Conservation (phyloP, 345 rosid genomes). For the Gossypium mustelinum region DNA sequence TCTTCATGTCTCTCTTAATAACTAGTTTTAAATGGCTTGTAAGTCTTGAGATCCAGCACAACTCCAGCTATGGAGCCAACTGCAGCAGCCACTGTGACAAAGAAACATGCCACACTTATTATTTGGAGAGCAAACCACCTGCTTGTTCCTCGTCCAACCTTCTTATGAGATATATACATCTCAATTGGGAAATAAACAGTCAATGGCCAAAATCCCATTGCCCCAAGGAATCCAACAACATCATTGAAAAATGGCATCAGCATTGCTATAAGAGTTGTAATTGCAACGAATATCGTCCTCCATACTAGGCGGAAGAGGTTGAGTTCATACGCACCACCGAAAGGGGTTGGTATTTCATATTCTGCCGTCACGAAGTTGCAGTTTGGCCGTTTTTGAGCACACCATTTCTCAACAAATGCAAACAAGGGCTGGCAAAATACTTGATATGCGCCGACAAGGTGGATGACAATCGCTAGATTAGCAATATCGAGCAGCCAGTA, state of each 20-base stretch:
- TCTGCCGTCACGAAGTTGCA: constrained; percentile 39
- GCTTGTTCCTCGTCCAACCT: constrained; percentile 33
- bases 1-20: constrained; percentile 22
- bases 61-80: constrained; percentile 55
- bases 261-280: constrained; percentile 48
- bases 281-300: constrained; percentile 44
- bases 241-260: constrained; percentile 57
- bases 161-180: constrained; percentile 44
- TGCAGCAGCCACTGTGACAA: constrained; percentile 37
- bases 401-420: constrained; percentile 57
- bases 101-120: constrained; percentile 35
- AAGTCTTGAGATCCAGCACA: constrained; percentile 48
- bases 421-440: constrained; percentile 60
- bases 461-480: constrained; percentile 63
- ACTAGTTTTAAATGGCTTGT: constrained; percentile 46
- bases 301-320: constrained; percentile 49
- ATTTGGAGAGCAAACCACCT: constrained; percentile 43
- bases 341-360: constrained; percentile 41
- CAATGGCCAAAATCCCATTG: constrained; percentile 57
- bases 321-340: constrained; percentile 34
- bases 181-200: constrained; percentile 51
- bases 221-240: constrained; percentile 48
- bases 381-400: constrained; percentile 39
- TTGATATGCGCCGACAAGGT: constrained; percentile 74
- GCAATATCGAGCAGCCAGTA: constrained; percentile 76